Evolutionary conservation across 1,139 yeast species (phyloP), one percentile per base, ranked within the genome.

Genomic region (Blastobotrys ciferrii): DNA sequence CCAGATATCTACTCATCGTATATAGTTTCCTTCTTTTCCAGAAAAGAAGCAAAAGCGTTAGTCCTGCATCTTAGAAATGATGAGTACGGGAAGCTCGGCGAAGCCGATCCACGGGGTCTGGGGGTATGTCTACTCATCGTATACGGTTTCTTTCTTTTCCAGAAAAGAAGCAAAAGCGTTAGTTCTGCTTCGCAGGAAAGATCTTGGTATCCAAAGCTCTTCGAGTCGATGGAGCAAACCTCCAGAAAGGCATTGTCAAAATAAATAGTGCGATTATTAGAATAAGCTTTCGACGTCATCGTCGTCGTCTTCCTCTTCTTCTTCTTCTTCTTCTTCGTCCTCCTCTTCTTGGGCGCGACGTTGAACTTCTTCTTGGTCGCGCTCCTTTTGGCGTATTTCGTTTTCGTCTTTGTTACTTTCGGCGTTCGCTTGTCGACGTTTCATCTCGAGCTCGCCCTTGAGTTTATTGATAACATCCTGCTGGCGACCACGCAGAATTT

Each of bases 401-500:
- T 23, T 23, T 14, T 36, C 43, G 25, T 53, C 62, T 25, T 56
- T 62, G 14, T 48, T 56, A 2, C 49, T 54, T 14, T 55, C 62
- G 6, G 17, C 40, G 13, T 19, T 36, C 4, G 25, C 40, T 61
- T 86, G 92, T 51, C 85, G 75, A 69, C 80, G 80, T 73, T 92
- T 92, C 61, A 80, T 76, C 50, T 89, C 96, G 53, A 91, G 75
- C 56, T 94, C 96, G 45, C 84, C 82, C 66, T 82, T 84, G 59
- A 94, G 76, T 51, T 91, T 84, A 52, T 77, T 78, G 51, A 88
- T 85, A 48, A 87, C 88, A 57, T 86, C 94, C 60, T 84, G 78
- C 64, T 89, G 86, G 69, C 97, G 84, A 69, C 85, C 87, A 64
- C 84, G 82, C 80, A 92, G 77, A 72, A 92, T 84, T 59, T 91